phyloP scores from a whole-genome alignment of 1,284 basidiomycete genomes.

The Ceratobasidium sp. region DNA sequence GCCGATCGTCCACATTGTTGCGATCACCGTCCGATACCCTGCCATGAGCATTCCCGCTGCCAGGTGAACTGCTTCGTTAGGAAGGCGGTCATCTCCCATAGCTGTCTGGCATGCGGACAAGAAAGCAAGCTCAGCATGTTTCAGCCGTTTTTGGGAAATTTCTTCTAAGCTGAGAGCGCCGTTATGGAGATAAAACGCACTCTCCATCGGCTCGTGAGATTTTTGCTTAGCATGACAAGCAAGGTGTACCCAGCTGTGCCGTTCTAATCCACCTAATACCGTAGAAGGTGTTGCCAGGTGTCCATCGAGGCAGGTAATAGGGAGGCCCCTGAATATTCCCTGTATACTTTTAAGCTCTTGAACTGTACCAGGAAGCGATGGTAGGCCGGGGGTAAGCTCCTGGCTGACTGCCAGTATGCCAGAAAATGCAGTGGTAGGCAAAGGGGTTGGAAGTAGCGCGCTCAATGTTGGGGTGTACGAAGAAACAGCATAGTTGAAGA shows the following conservation, averaged over 20 bases:
- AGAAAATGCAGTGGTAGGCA: background rate
- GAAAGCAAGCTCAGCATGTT: slow-evolving; percentile 20
- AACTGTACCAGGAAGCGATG: background rate
- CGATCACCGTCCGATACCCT: slow-evolving; percentile 31
- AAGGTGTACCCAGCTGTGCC: slow-evolving; percentile 45
- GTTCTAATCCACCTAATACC: background rate
- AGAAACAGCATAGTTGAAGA: slow-evolving; percentile 14
- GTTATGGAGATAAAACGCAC: slow-evolving; percentile 40
- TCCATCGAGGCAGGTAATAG: slow-evolving; percentile 10
- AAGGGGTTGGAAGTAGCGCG: background rate
- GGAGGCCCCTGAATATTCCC: background rate
- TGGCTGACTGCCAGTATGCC: slow-evolving; percentile 40
- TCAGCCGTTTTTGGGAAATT: background rate
- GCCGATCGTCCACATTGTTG: slow-evolving; percentile 33
- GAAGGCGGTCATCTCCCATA: background rate
- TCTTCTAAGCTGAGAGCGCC: slow-evolving; percentile 37
- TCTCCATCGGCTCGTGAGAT: slow-evolving; percentile 4
- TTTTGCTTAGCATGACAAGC: slow-evolving; percentile 46
- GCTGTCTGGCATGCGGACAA: slow-evolving; percentile 40
- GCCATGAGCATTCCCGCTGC: slow-evolving; percentile 31
- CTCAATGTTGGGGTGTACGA: slow-evolving; percentile 17
- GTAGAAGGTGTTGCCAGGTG: background rate
- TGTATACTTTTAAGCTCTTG: slow-evolving; percentile 41
- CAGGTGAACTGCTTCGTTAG: slow-evolving; percentile 17
- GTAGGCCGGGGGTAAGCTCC: slow-evolving; percentile 22